phyloP scores from a whole-genome alignment of 805 yeast species.

The Komagataella mondaviorum region DNA sequence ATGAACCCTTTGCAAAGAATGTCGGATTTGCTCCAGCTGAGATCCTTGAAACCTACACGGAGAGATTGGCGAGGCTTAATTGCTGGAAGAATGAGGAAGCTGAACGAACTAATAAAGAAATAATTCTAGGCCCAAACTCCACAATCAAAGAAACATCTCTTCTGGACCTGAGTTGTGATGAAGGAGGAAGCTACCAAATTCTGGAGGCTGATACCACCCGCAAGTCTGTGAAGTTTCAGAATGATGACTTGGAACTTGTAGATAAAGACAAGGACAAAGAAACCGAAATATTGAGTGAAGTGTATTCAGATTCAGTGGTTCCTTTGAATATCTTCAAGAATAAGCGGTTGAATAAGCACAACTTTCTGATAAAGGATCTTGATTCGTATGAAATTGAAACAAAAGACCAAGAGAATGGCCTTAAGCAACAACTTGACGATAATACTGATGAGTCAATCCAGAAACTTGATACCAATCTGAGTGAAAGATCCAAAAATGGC shows the following conservation, averaged over 20 bases:
- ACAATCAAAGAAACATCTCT: constrained; percentile 15
- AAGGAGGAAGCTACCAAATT: constrained; percentile 3
- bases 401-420: not conserved
- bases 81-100: constrained; percentile 83
- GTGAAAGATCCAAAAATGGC: not conserved
- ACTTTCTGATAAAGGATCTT: constrained; percentile 18
- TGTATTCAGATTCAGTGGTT: not conserved
- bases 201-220: constrained; percentile 7
- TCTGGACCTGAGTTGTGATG: constrained; percentile 13
- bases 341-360: constrained; percentile 14
- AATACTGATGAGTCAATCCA: not conserved
- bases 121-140: constrained; percentile 6
- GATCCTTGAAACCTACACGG: constrained; percentile 81
- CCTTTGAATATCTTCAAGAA: constrained; percentile 1
- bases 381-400: constrained; percentile 12
- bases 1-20: constrained; percentile 34
- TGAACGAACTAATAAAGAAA: constrained; percentile 20
- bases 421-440: not conserved
- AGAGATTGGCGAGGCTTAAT: constrained; percentile 81
- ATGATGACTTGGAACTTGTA: not conserved
- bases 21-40: constrained; percentile 98
- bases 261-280: constrained; percentile 10
- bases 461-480: not conserved
- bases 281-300: constrained; percentile 2
- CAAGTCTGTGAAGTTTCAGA: constrained; percentile 7